Evolutionary conservation across 2,329 filamentous ascomycete genomes (phyloP).

Genomic region (Diplodia scrobiculata): DNA sequence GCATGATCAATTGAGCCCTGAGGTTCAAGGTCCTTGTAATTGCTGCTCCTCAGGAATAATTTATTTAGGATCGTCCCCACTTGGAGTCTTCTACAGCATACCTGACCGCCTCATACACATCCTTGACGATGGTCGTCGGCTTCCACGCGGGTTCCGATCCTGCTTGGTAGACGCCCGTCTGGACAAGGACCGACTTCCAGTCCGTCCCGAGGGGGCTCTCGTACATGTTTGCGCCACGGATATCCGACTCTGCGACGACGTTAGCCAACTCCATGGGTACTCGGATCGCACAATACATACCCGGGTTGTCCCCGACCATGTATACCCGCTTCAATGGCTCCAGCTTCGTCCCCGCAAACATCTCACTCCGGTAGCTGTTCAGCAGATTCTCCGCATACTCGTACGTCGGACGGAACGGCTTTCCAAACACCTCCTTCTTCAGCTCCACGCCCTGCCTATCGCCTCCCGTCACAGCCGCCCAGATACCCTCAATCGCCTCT

Average conservation of each 20-base stretch:
- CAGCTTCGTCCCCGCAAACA: slow-evolving; percentile 47
- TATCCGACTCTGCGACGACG: slow-evolving; percentile 68
- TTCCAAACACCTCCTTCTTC: slow-evolving; percentile 72
- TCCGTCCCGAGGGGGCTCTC: slow-evolving; percentile 65
- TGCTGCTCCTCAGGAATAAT: background rate
- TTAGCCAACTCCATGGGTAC: background rate
- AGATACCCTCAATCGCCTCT: slow-evolving; percentile 77
- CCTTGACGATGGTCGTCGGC: slow-evolving; percentile 68
- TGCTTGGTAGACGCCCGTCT: slow-evolving; percentile 73
- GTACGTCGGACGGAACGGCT: slow-evolving; percentile 78
- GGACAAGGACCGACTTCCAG: slow-evolving; percentile 77
- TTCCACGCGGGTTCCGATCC: slow-evolving; percentile 59
- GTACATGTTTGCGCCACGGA: slow-evolving; percentile 80
- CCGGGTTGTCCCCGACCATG: slow-evolving; percentile 74
- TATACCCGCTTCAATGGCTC: slow-evolving; percentile 72
- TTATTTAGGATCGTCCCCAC: slow-evolving; percentile 47
- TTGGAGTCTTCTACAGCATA: slow-evolving; percentile 64
- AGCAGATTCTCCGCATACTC: slow-evolving; percentile 79
- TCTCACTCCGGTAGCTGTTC: slow-evolving; percentile 58
- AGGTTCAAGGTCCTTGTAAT: background rate
- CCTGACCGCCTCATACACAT: slow-evolving; percentile 74
- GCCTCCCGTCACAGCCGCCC: slow-evolving; percentile 69
- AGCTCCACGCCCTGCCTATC: slow-evolving; percentile 55
- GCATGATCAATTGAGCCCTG: background rate
- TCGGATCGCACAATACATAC: background rate